Evolutionary conservation across 331 rosid species (phyloP).

Genomic region (Pyracantha coccinea): DNA sequence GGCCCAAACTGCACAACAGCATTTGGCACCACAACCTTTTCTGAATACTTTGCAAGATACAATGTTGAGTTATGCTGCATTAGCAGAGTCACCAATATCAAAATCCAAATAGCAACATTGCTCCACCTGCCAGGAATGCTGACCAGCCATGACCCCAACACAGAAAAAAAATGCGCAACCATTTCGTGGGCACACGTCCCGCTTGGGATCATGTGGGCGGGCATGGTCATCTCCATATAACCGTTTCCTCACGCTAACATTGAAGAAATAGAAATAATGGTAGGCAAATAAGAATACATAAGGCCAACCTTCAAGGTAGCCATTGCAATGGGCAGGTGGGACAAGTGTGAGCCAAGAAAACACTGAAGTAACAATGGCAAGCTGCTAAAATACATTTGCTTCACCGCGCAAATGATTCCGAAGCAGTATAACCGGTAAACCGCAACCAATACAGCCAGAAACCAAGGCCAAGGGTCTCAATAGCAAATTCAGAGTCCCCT

Average conservation of each 20-base stretch:
- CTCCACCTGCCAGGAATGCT: constrained; percentile 64
- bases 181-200: constrained; percentile 58
- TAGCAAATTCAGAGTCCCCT: constrained; percentile 54
- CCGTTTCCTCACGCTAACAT: constrained; percentile 70
- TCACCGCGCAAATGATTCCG: constrained; percentile 57
- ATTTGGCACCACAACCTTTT: constrained; percentile 83
- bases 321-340: constrained; percentile 83
- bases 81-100: constrained; percentile 51
- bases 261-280: constrained; percentile 91
- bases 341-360: constrained; percentile 96
- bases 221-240: constrained; percentile 73
- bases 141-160: constrained; percentile 57
- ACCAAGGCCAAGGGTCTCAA: constrained; percentile 93
- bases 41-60: constrained; percentile 85
- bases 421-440: constrained; percentile 61
- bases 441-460: constrained; percentile 42
- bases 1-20: constrained; percentile 94
- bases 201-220: constrained; percentile 79
- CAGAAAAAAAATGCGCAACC: constrained; percentile 61
- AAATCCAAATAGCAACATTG: constrained; percentile 60
- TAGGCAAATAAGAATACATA: constrained; percentile 77
- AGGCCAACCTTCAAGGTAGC: constrained; percentile 97
- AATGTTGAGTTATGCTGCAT: constrained; percentile 80
- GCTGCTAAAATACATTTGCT: constrained; percentile 70
- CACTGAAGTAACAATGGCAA: constrained; percentile 65